Conservation (phyloP, 164 flowering plant genomes). For the Magnolia officinalis region DNA sequence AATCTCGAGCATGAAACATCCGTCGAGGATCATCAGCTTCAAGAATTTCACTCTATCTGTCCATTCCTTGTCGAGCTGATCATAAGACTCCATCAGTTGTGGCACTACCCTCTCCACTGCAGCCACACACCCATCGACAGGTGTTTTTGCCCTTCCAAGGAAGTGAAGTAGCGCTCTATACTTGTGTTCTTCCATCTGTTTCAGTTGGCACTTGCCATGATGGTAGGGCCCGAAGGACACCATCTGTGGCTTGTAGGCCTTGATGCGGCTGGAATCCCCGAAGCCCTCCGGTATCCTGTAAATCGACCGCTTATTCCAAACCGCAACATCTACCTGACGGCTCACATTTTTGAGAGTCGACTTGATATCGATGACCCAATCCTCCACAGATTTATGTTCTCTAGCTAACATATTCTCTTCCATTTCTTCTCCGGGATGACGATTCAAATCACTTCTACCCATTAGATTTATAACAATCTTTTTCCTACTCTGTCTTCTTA, state of each 20-base stretch:
- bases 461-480: too few species aligned
- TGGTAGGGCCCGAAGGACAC: constrained; percentile 59
- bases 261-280: constrained; percentile 12
- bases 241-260: constrained; percentile 37
- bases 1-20: constrained; percentile 56
- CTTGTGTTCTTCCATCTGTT: constrained; percentile 50
- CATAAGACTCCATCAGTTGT: constrained; percentile 27
- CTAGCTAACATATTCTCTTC: too few species aligned
- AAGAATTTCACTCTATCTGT: constrained; percentile 26
- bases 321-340: constrained; percentile 7
- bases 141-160: constrained; percentile 32
- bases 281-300: constrained; percentile 21
- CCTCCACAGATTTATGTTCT: neutral
- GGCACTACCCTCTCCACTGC: constrained; percentile 22
- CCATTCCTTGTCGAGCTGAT: constrained; percentile 31
- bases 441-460: too few species aligned
- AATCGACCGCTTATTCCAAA: constrained; percentile 26
- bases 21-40: constrained; percentile 48
- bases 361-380: constrained; percentile 18
- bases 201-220: constrained; percentile 30
- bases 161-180: constrained; percentile 49
- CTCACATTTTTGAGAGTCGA: constrained; percentile 12
- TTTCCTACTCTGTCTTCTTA: too few species aligned
- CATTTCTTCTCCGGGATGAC: too few species aligned
- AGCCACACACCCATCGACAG: constrained; percentile 18